Conservation (phyloP, 345 rosid species). For the Stellera chamaejasme region DNA sequence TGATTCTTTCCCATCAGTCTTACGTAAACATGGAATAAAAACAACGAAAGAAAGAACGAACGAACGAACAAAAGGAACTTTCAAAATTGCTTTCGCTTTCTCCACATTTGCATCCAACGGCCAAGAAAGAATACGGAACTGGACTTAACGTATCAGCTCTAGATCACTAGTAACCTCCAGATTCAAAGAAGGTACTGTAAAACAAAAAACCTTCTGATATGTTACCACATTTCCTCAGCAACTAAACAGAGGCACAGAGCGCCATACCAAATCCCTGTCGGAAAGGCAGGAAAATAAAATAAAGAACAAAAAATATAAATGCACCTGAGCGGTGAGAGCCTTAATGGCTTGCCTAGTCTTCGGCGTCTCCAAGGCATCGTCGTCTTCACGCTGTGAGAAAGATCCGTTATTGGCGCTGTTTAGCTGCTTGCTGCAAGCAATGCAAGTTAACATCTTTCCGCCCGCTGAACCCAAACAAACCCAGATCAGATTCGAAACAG, state of each 20-base stretch:
- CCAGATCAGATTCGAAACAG: conserved; percentile 19
- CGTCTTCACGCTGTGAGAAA: conserved; percentile 41
- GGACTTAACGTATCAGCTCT: not conserved
- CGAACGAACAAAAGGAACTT: not conserved
- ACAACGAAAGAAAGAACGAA: not conserved
- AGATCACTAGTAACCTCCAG: conserved; percentile 10
- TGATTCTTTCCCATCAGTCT: conserved; percentile 3
- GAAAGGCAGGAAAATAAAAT: not conserved
- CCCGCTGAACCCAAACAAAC: conserved; percentile 14
- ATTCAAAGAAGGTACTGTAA: conserved; percentile 3
- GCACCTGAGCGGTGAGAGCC: conserved; percentile 76
- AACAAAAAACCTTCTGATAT: conserved; percentile 2
- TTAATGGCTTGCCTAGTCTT: conserved; percentile 67
- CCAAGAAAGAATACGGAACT: not conserved
- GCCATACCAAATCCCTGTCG: not conserved
- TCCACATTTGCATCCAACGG: too few relatives aligned
- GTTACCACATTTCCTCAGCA: conserved; percentile 18
- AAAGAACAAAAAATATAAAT: not conserved
- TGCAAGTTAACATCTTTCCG: conserved; percentile 76
- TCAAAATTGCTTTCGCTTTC: too few relatives aligned
- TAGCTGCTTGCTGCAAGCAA: conserved; percentile 77
- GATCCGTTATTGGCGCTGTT: conserved; percentile 43
- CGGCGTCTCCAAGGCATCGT: conserved; percentile 51
- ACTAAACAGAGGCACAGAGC: conserved; percentile 10
- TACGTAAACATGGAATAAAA: conserved; percentile 6